Conservation (phyloP, 495 filamentous ascomycete species). For the Penicillium longicatenatum region DNA sequence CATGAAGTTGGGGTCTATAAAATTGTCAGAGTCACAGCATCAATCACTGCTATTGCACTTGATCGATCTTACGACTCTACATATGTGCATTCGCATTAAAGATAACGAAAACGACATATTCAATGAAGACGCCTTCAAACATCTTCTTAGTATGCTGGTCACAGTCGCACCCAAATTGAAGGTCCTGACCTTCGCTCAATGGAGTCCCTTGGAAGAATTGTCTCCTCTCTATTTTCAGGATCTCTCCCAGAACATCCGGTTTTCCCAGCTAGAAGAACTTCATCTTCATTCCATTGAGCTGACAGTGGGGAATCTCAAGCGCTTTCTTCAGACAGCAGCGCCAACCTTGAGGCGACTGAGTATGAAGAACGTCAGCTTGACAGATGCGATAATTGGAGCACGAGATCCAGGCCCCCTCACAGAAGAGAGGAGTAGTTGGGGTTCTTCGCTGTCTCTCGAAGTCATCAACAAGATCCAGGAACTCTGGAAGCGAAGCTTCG, state of each 20-base stretch:
- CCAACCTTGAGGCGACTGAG: slow-evolving; percentile 7
- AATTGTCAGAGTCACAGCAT: slow-evolving; percentile 9
- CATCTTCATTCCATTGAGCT: slow-evolving; percentile 11
- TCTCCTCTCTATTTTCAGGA: slow-evolving; percentile 10
- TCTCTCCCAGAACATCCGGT: slow-evolving; percentile 7
- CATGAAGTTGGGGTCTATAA: background rate
- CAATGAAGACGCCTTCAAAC: slow-evolving; percentile 1
- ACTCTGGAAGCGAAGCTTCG: slow-evolving; percentile 5
- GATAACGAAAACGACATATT: background rate
- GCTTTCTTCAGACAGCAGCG: slow-evolving; percentile 9
- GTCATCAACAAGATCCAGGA: slow-evolving; percentile 2
- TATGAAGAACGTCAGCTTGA: slow-evolving; percentile 1
- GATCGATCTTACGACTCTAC: slow-evolving; percentile 4
- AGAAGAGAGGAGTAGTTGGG: slow-evolving; percentile 3
- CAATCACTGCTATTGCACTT: slow-evolving; percentile 3
- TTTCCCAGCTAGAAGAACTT: slow-evolving; percentile 10
- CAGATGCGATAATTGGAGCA: slow-evolving; percentile 1
- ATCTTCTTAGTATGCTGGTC: slow-evolving; percentile 5
- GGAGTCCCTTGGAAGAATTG: slow-evolving; percentile 9
- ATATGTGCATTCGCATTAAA: slow-evolving; percentile 9
- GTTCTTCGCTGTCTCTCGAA: slow-evolving; percentile 1
- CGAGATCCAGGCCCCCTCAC: slow-evolving; percentile 8
- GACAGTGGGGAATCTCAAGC: slow-evolving; percentile 3
- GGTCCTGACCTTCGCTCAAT: slow-evolving; percentile 7
- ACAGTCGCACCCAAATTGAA: slow-evolving; percentile 5